Percentiles rank a stretch among this genome's conserved stretches.
phyloP scores from a whole-genome alignment of 306 rosid species.

The Vigna radiata region DNA sequence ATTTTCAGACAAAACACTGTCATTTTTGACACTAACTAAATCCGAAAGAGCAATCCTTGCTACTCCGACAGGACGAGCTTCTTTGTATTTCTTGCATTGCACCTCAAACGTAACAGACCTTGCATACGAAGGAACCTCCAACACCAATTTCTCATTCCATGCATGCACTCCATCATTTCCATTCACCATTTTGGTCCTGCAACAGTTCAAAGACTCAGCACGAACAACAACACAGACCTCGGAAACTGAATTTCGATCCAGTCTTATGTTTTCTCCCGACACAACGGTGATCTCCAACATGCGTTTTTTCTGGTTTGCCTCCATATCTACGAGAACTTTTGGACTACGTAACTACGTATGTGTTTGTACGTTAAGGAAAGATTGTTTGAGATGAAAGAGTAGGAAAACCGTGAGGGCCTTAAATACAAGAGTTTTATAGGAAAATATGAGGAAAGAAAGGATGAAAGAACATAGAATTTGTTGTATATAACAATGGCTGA shows the following conservation, averaged over 20 bases:
- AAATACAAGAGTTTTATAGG: neutral
- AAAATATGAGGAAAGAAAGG: slow-evolving; percentile 1
- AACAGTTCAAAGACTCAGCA: slow-evolving; percentile 38
- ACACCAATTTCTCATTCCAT: slow-evolving; percentile 60
- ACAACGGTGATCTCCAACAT: slow-evolving; percentile 58
- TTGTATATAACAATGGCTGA: no score
- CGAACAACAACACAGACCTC: slow-evolving; percentile 55
- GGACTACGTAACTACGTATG: neutral
- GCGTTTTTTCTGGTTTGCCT: neutral
- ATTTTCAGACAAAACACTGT: slow-evolving; percentile 23
- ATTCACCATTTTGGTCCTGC: slow-evolving; percentile 46
- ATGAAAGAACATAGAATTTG: no score
- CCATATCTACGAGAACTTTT: slow-evolving; percentile 27
- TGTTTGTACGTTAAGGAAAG: neutral
- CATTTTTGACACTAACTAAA: slow-evolving; percentile 27
- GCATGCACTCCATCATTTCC: slow-evolving; percentile 39
- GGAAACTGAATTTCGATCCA: slow-evolving; percentile 8
- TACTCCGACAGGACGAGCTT: slow-evolving; percentile 47
- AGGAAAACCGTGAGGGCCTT: neutral
- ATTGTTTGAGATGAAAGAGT: slow-evolving; percentile 19
- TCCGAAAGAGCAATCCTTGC: slow-evolving; percentile 64
- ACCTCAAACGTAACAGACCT: slow-evolving; percentile 53
- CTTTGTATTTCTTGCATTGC: slow-evolving; percentile 49
- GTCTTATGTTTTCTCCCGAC: slow-evolving; percentile 54
- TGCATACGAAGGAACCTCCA: slow-evolving; percentile 53